Percentiles rank a stretch among this genome's conserved stretches.
Evolutionary conservation across 2,329 filamentous ascomycete genomes (phyloP).

Genomic region (Leptographium wingfieldii): DNA sequence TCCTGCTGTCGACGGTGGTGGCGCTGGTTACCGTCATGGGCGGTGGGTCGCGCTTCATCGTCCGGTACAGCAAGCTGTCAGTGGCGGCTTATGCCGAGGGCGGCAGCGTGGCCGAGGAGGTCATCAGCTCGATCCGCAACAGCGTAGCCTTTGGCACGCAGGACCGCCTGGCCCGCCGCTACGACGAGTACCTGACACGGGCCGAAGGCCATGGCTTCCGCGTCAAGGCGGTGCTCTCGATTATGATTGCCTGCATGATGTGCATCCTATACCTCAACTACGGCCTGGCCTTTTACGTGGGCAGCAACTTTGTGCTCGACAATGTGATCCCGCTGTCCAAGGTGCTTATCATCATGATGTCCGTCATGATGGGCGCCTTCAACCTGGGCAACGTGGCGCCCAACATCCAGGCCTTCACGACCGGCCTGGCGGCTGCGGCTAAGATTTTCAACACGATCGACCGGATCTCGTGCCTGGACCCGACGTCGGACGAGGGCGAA

Average conservation of each 20-base stretch:
- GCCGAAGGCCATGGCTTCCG: conserved; percentile 68
- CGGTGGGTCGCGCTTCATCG: conserved; percentile 56
- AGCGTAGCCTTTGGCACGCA: conserved; percentile 89
- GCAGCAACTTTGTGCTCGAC: conserved; percentile 58
- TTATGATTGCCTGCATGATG: conserved; percentile 80
- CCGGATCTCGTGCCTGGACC: conserved; percentile 71
- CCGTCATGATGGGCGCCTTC: conserved; percentile 88
- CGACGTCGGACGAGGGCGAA: conserved; percentile 56
- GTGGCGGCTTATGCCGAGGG: conserved; percentile 71
- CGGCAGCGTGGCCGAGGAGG: conserved; percentile 84
- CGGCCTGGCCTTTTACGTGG: conserved; percentile 80
- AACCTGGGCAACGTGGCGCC: conserved; percentile 79
- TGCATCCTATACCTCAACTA: conserved; percentile 76
- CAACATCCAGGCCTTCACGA: conserved; percentile 76
- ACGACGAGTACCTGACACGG: conserved; percentile 59
- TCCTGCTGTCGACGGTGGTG: conserved; percentile 69
- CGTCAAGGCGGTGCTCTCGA: conserved; percentile 57
- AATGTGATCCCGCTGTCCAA: conserved; percentile 53
- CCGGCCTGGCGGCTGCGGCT: conserved; percentile 66
- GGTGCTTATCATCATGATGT: conserved; percentile 76
- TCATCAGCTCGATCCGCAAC: conserved; percentile 85
- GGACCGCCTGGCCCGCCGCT: conserved; percentile 77
- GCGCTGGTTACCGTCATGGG: conserved; percentile 72
- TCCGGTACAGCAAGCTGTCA: conserved; percentile 69
- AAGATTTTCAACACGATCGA: conserved; percentile 96